Conservation (phyloP, 306 rosid genomes). For the Rosa multiflora region DNA sequence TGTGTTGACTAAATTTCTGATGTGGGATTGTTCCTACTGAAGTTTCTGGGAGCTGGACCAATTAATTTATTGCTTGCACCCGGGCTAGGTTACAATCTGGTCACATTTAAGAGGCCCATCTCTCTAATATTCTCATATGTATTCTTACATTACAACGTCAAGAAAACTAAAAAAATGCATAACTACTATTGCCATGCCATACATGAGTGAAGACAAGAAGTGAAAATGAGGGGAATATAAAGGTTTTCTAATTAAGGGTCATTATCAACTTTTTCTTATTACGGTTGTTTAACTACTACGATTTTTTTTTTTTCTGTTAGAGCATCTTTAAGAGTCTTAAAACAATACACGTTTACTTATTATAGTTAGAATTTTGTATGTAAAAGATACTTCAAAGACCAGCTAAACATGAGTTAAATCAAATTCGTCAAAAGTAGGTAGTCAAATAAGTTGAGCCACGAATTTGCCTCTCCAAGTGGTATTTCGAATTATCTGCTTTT, state of each 20-base stretch:
- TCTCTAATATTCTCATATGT: not conserved
- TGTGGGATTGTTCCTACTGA: slow-evolving; percentile 12
- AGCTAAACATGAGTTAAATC: no score
- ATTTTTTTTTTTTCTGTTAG: no score
- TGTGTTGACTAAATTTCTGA: not conserved
- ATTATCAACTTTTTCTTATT: slow-evolving; percentile 33
- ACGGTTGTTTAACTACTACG: slow-evolving; percentile 29
- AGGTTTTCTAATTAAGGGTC: slow-evolving; percentile 19
- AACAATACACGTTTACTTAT: no score
- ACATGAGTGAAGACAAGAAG: not conserved
- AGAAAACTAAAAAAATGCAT: not conserved
- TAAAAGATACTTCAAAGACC: no score
- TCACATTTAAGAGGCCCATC: not conserved
- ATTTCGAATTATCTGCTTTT: no score
- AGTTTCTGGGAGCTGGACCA: slow-evolving; percentile 8
- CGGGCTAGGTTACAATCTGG: not conserved
- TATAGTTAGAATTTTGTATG: no score
- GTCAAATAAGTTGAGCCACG: no score
- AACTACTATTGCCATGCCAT: not conserved
- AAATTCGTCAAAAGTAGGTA: no score
- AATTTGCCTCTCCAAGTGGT: no score
- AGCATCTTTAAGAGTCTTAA: no score
- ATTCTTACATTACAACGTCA: not conserved
- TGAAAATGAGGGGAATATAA: not conserved
- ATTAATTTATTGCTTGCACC: not conserved